These are phyloP conservation scores for Xylaria telfairii DNA, from an alignment of 495 filamentous ascomycete genomes.

Conservation along the genomic window DNA sequence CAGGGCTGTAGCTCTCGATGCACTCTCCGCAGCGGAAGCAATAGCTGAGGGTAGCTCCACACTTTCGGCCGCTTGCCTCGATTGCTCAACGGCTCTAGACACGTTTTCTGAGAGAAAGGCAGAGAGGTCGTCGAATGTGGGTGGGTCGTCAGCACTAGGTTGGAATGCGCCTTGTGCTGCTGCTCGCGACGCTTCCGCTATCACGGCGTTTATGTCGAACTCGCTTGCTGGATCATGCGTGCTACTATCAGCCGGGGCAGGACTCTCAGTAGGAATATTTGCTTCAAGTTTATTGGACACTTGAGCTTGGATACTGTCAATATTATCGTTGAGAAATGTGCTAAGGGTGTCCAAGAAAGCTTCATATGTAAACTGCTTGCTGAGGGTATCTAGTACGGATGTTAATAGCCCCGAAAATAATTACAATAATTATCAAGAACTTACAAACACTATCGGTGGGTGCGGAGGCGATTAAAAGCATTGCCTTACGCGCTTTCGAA, in stretches of 20 bases:
- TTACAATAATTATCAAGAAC: conserved; percentile 20
- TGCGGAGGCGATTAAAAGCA: conserved; percentile 67
- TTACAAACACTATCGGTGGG: conserved; percentile 64
- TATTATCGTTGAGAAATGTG: conserved; percentile 76
- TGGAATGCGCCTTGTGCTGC: conserved; percentile 36
- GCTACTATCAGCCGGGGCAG: conserved; percentile 25
- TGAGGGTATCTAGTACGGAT: conserved; percentile 55
- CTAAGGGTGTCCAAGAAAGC: conserved; percentile 78
- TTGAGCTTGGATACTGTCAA: conserved; percentile 65
- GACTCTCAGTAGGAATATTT: conserved; percentile 44
- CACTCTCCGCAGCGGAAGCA: conserved; percentile 41
- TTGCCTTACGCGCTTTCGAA: conserved; percentile 67
- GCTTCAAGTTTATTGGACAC: conserved; percentile 50
- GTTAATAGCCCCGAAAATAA: conserved; percentile 32
- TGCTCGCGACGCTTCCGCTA: conserved; percentile 40
- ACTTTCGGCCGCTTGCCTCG: conserved; percentile 32
- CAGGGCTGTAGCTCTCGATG: conserved; percentile 39
- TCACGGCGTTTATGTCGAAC: conserved; percentile 42
- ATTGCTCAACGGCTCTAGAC: conserved; percentile 40
- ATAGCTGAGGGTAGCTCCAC: conserved; percentile 39
- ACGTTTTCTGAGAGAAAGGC: conserved; percentile 42
- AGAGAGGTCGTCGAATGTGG: conserved; percentile 37
- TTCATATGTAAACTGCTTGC: conserved; percentile 79
- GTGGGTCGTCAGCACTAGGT: conserved; percentile 23
- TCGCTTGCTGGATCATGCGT: conserved; percentile 26